A percentile compares a stretch with the other conserved stretches of the same genome.
These are phyloP conservation scores for Mycena sp. DNA, from an alignment of 1,284 basidiomycete genomes.

Conservation along the genomic window DNA sequence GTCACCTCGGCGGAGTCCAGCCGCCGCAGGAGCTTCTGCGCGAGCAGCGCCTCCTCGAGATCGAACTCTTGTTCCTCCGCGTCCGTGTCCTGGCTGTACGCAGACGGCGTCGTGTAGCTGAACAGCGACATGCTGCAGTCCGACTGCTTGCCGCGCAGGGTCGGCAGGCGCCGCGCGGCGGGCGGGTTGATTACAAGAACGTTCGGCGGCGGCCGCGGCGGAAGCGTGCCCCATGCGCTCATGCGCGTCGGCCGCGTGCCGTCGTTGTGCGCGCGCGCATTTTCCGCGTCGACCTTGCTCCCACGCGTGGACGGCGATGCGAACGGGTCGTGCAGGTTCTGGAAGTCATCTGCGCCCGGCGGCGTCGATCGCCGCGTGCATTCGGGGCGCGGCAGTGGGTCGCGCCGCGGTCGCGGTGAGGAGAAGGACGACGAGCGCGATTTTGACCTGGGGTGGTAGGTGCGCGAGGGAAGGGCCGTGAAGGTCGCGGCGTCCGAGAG, in stretches of 20 bases:
- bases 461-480: conserved; percentile 15
- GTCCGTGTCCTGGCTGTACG: conserved; percentile 26
- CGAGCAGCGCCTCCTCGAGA: conserved; percentile 30
- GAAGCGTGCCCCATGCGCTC: conserved; percentile 30
- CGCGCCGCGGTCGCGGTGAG: conserved; percentile 24
- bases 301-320: conserved; percentile 13
- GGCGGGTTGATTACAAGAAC: conserved; percentile 24
- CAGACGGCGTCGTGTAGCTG: conserved; percentile 30
- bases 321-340: conserved; percentile 28
- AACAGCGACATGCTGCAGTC: conserved; percentile 26
- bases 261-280: neutral
- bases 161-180: conserved; percentile 16
- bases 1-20: conserved; percentile 20
- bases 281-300: neutral
- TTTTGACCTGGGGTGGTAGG: conserved; percentile 5
- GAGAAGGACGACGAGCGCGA: conserved; percentile 27
- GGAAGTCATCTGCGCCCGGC: conserved; percentile 18
- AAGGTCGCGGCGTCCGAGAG: conserved; percentile 24
- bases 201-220: conserved; percentile 23
- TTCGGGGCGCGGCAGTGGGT: conserved; percentile 10
- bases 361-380: conserved; percentile 2
- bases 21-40: conserved; percentile 25
- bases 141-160: conserved; percentile 4
- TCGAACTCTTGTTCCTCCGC: conserved; percentile 20
- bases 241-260: conserved; percentile 21